phyloP scores from a whole-genome alignment of 352 stramenopile species.

The Pythium brachiatum region DNA sequence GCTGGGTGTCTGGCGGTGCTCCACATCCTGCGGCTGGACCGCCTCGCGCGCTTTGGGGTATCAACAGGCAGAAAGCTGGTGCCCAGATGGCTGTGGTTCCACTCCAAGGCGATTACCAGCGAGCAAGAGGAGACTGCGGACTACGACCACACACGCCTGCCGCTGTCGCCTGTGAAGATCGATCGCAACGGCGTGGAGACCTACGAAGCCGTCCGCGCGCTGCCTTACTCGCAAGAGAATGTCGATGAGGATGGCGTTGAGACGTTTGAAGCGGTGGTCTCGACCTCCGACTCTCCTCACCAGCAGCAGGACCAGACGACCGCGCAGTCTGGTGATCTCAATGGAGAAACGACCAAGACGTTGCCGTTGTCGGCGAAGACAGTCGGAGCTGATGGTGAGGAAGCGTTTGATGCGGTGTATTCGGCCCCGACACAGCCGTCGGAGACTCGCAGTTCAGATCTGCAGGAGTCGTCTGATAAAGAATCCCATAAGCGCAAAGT shows the following conservation, averaged over 20 bases:
- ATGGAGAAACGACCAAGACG: too few relatives aligned
- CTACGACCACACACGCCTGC: neutral
- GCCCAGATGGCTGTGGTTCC: constrained; percentile 14
- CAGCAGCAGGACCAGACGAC: too few relatives aligned
- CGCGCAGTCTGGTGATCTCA: too few relatives aligned
- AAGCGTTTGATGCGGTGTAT: too few relatives aligned
- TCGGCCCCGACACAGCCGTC: too few relatives aligned
- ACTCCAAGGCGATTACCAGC: neutral
- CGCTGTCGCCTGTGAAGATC: constrained; percentile 8
- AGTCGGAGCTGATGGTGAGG: too few relatives aligned
- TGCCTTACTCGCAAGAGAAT: neutral
- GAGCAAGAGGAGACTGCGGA: neutral
- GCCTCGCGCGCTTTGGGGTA: neutral
- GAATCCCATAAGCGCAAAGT: too few relatives aligned
- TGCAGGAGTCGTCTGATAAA: too few relatives aligned
- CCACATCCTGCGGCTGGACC: constrained; percentile 25
- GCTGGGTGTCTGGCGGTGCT: constrained; percentile 19
- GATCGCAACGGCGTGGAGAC: constrained; percentile 13
- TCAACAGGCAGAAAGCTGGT: constrained; percentile 14
- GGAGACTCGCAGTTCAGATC: too few relatives aligned
- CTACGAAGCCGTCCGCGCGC: constrained; percentile 11
- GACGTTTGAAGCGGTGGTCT: neutral
- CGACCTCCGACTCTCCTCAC: too few relatives aligned
- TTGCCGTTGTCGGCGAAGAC: too few relatives aligned
- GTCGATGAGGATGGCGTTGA: neutral